A percentile compares a stretch with the other conserved stretches of the same genome.
Conservation (phyloP, 805 yeast species). For the Schwanniomyces occidentalis region DNA sequence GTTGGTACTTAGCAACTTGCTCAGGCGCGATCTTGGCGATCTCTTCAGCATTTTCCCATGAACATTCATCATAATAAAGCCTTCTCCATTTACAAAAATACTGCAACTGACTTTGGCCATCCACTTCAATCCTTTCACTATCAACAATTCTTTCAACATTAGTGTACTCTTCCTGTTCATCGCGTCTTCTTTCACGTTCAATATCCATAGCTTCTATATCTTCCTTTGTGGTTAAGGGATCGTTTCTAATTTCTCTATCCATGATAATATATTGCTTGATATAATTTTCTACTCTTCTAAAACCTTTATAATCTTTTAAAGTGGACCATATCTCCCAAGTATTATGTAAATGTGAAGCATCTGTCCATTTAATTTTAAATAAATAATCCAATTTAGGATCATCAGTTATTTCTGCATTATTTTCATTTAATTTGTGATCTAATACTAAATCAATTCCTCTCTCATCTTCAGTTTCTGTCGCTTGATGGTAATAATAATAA, state of each 20-base stretch:
- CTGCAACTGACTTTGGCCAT: constrained; percentile 66
- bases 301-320: constrained; percentile 62
- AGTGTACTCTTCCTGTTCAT: constrained; percentile 79
- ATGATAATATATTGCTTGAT: constrained; percentile 71
- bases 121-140: constrained; percentile 70
- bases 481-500: constrained; percentile 34
- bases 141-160: constrained; percentile 89
- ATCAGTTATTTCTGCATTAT: constrained; percentile 41
- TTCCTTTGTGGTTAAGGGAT: constrained; percentile 82
- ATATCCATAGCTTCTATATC: constrained; percentile 93
- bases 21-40: constrained; percentile 83
- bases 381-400: constrained; percentile 62
- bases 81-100: constrained; percentile 94
- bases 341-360: constrained; percentile 87
- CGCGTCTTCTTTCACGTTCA: constrained; percentile 81
- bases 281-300: constrained; percentile 86
- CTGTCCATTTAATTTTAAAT: constrained; percentile 80
- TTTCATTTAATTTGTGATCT: constrained; percentile 39
- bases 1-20: constrained; percentile 81
- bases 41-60: constrained; percentile 93
- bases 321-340: constrained; percentile 80
- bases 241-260: constrained; percentile 76
- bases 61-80: constrained; percentile 89
- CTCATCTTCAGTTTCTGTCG: constrained; percentile 32
- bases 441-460: constrained; percentile 38